Conservation (phyloP, 1,284 basidiomycete species). For the Athelia psychrophila region DNA sequence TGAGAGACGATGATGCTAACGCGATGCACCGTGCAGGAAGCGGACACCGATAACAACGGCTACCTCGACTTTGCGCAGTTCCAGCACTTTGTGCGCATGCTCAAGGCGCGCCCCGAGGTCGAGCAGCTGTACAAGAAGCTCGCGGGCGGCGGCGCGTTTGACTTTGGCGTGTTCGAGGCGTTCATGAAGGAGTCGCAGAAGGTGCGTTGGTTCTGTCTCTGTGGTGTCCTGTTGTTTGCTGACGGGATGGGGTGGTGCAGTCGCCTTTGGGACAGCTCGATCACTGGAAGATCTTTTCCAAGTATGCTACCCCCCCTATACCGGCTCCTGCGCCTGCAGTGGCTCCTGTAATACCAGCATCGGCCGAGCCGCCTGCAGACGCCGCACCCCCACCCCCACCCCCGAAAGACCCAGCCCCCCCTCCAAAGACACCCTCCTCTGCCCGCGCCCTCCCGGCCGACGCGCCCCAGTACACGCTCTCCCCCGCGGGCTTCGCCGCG, state of each 20-base stretch:
- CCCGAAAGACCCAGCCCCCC: conserved; percentile 5
- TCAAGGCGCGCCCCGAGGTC: conserved; percentile 84
- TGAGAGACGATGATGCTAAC: not conserved
- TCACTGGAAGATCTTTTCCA: conserved; percentile 52
- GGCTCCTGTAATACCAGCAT: not conserved
- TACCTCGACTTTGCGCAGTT: conserved; percentile 86
- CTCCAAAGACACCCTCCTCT: not conserved
- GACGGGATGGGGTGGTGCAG: conserved; percentile 35
- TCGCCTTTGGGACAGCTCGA: conserved; percentile 42
- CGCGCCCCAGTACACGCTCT: conserved; percentile 33
- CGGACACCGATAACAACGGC: conserved; percentile 62
- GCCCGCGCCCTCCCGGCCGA: conserved; percentile 6
- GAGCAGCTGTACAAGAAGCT: conserved; percentile 64
- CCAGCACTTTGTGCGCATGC: conserved; percentile 79
- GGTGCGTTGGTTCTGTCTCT: conserved; percentile 31
- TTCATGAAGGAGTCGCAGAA: conserved; percentile 73
- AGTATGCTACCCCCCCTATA: conserved; percentile 31
- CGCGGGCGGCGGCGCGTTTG: conserved; percentile 41
- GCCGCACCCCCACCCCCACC: not conserved
- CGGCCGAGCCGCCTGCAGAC: not conserved
- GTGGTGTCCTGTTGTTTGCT: not conserved
- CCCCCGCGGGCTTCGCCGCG: conserved; percentile 63
- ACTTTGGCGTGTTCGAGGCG: conserved; percentile 53
- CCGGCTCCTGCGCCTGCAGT: not conserved
- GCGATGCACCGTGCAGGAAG: conserved; percentile 44